These are phyloP conservation scores for Chaetomium tenue DNA, from an alignment of 495 filamentous ascomycete species.

Conservation along the genomic window DNA sequence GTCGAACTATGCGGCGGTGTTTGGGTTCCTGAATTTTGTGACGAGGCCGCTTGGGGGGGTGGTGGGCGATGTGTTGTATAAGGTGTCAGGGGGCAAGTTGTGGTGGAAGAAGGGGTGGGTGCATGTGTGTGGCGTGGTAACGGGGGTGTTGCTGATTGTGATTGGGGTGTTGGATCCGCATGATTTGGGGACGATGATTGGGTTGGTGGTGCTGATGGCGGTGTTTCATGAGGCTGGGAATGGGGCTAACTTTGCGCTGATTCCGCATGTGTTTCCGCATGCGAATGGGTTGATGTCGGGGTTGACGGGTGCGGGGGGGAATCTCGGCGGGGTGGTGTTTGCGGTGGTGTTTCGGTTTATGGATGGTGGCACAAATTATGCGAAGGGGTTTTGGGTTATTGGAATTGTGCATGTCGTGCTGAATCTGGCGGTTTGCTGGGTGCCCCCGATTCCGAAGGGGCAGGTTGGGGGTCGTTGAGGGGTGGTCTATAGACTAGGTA, in stretches of 20 bases:
- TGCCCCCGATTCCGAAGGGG: conserved; percentile 64
- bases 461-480: conserved; percentile 21
- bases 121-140: conserved; percentile 58
- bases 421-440: conserved; percentile 67
- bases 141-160: conserved; percentile 65
- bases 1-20: conserved; percentile 83
- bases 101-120: conserved; percentile 79
- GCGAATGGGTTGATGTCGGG: conserved; percentile 70
- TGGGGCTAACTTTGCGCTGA: conserved; percentile 79
- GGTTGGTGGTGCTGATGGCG: conserved; percentile 67
- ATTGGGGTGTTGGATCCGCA: conserved; percentile 67
- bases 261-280: conserved; percentile 79
- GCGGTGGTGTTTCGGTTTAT: conserved; percentile 80
- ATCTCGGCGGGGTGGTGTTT: conserved; percentile 83
- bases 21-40: conserved; percentile 80
- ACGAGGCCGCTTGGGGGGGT: conserved; percentile 74
- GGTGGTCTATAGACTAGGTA: too few relatives aligned
- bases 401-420: conserved; percentile 66
- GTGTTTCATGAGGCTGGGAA: conserved; percentile 84
- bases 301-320: conserved; percentile 73
- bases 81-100: conserved; percentile 52
- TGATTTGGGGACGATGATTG: conserved; percentile 65
- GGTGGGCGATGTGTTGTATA: conserved; percentile 70
- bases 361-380: conserved; percentile 59
- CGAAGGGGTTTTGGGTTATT: conserved; percentile 72